Evolutionary conservation across 768 basidiomycete genomes (phyloP), one percentile per base, ranked within the genome.

Genomic region (Mycena epipterygia): DNA sequence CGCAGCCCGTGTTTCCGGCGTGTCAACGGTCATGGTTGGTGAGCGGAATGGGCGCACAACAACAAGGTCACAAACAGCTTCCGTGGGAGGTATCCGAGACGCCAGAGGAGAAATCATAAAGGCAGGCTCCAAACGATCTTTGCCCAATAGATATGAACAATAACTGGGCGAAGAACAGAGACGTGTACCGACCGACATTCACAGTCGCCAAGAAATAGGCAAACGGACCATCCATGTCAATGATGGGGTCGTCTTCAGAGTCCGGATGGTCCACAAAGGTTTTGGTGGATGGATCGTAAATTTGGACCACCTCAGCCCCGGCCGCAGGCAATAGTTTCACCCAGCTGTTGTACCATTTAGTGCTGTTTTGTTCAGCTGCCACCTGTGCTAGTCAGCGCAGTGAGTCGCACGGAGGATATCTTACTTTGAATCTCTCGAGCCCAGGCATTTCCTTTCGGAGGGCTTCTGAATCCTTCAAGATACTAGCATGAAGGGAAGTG

Each of bases 191-290:
- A 80, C 95, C 94, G 48, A 93, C 93, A 70, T 95, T 94, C 61
- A 93, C 85, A 0, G 93, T 92, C 12, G 93, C 89, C 29, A 96
- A 80, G 78, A 98, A 94, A 81, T 98, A 99, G 30, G 87, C 84
- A 76, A 97, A 98, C 6, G 95, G 95, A 2, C 95, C 97, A 3
- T 84, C 74, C 13, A 95, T 70, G 41, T 86, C 83, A 16, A 89
- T 77, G n/a, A 82, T 75, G 2, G 83, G 79, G 44, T 80, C 74
- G 21, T 79, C 77, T 46, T 80, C 71, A 13, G 80, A 80, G 17
- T 81, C 79, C 3, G 80, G 79, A 73, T 84, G 81, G 1, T 79
- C 63, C 19, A 89, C 77, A 75, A 95, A 93, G 5, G 78, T 65
- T 35, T 84, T 77, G 13, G 79, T 78, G 3, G 73, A 62, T 12